Conservation (phyloP, 83 land plant genomes). For the Larix sibirica region DNA sequence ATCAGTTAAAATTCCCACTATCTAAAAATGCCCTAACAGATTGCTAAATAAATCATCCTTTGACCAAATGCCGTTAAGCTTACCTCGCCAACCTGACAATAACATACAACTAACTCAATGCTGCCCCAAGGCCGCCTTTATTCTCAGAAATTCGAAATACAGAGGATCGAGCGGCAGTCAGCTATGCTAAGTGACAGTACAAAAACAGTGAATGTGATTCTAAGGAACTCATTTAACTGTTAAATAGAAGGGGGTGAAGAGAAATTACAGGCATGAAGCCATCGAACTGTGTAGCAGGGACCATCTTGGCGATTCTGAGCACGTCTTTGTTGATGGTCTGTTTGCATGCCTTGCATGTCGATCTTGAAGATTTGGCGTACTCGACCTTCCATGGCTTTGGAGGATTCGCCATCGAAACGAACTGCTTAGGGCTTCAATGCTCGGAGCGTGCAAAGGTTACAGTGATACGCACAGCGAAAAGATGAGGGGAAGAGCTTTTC, state of each 20-base stretch:
- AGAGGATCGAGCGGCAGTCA: background rate
- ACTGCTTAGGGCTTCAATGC: no score
- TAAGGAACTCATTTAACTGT: background rate
- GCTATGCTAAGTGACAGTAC: background rate
- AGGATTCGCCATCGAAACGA: no score
- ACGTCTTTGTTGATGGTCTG: no score
- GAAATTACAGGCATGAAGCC: conserved; percentile 84
- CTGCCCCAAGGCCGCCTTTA: background rate
- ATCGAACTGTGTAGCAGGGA: conserved; percentile 75
- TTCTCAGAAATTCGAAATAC: background rate
- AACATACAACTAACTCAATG: background rate
- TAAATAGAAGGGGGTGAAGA: conserved; percentile 8
- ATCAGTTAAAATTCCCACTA: background rate
- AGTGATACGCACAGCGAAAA: no score
- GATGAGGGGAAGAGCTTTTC: no score
- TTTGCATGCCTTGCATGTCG: conserved; percentile 82
- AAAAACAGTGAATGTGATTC: background rate
- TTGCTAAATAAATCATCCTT: no score
- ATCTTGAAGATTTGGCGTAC: conserved; percentile 90
- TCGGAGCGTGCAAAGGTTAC: no score
- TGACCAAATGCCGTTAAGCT: no score
- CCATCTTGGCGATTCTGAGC: conserved; percentile 80
- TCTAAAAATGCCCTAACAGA: background rate
- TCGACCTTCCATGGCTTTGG: conserved; percentile 90
- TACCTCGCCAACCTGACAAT: background rate